Conservation (phyloP, 306 rosid genomes). For the Geum urbanum region DNA sequence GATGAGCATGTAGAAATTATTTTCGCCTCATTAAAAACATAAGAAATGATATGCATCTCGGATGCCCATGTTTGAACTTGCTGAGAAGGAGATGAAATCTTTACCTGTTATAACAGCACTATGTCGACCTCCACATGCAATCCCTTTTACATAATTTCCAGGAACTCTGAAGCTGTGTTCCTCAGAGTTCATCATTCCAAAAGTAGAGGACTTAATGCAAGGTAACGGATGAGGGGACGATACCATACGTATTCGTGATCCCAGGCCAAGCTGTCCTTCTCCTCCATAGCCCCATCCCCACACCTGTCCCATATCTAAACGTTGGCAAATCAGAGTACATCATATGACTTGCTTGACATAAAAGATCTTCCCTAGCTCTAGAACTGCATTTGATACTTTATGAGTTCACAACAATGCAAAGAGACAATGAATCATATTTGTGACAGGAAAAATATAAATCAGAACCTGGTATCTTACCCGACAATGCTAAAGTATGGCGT, state of each 20-base stretch:
- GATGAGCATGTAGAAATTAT: background rate
- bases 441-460: constrained; percentile 12
- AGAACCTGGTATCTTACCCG: constrained; percentile 45
- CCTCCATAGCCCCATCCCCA: constrained; percentile 99
- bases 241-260: constrained; percentile 89
- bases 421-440: constrained; percentile 14
- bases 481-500: constrained; percentile 79
- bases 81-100: background rate
- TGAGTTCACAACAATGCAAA: constrained; percentile 17
- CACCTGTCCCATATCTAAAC: constrained; percentile 89
- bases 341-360: constrained; percentile 19
- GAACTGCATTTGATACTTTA: constrained; percentile 11
- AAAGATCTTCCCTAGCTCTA: constrained; percentile 21
- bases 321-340: constrained; percentile 34
- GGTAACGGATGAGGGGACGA: constrained; percentile 90
- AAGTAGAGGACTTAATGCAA: constrained; percentile 59
- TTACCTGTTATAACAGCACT: constrained; percentile 91
- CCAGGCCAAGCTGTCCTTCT: constrained; percentile 98
- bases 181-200: constrained; percentile 57
- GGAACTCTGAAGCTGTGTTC: constrained; percentile 58
- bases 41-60: constrained; percentile 1
- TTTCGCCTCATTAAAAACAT: background rate
- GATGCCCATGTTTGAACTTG: constrained; percentile 1
- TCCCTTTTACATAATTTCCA: constrained; percentile 72
- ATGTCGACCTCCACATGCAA: constrained; percentile 97